A percentile compares a stretch with the other conserved stretches of the same genome.
These are phyloP conservation scores for Cercospora sesami DNA, from an alignment of 2,329 filamentous ascomycete species.

Conservation along the genomic window DNA sequence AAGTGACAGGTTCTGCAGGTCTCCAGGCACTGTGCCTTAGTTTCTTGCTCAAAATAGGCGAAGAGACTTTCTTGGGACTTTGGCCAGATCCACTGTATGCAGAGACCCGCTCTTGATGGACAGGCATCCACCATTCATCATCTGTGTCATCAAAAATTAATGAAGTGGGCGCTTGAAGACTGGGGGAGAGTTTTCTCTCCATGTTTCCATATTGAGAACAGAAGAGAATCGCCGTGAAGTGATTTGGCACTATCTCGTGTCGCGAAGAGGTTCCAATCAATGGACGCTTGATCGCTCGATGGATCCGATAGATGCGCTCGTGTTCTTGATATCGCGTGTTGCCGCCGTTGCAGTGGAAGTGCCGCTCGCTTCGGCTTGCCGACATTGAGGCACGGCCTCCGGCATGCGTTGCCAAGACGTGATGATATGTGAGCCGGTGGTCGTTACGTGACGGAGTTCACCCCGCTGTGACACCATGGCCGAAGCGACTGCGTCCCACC, in stretches of 20 bases:
- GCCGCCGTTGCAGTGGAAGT: conserved; percentile 1
- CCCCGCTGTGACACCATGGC: not conserved
- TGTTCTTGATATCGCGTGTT: not conserved
- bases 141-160: not conserved
- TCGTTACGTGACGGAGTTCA: not conserved
- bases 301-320: not conserved
- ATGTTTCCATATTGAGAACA: not conserved
- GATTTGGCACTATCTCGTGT: not conserved
- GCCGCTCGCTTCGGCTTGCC: conserved; percentile 6
- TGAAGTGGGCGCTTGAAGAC: not conserved
- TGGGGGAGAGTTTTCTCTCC: not conserved
- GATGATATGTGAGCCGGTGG: not conserved
- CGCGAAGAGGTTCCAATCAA: not conserved
- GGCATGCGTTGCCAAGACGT: not conserved
- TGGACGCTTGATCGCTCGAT: not conserved
- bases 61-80: not conserved
- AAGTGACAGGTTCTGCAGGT: not conserved
- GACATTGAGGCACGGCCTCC: conserved; percentile 7
- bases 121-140: conserved; percentile 1
- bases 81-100: conserved; percentile 3
- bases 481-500: not conserved
- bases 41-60: conserved; percentile 5
- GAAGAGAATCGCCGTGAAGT: not conserved
- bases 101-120: conserved; percentile 3
- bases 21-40: not conserved